A percentile compares a stretch with the other conserved stretches of the same genome.
These are phyloP conservation scores for Herpetospermum pedunculosum DNA, from an alignment of 306 rosid species.

Conservation along the genomic window DNA sequence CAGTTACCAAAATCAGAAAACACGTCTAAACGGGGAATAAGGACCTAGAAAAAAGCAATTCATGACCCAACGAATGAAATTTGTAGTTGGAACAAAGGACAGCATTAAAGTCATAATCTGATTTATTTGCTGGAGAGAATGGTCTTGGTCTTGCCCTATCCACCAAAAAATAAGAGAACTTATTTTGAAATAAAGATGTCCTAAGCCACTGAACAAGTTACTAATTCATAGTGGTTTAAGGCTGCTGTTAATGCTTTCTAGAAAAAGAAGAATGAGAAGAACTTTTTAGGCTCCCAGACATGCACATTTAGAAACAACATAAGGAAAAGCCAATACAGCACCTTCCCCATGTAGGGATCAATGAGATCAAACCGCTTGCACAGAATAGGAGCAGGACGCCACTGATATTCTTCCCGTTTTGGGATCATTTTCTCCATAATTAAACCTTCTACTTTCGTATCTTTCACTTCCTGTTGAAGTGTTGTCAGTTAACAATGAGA, in stretches of 20 bases:
- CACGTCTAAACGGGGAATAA: not conserved
- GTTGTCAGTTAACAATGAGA: constrained; percentile 19
- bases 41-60: not conserved
- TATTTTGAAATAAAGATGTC: not conserved
- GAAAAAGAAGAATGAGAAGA: not conserved
- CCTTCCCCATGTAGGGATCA: constrained; percentile 99
- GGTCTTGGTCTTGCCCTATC: not conserved
- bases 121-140: not conserved
- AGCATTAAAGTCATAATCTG: not conserved
- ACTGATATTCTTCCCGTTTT: constrained; percentile 75
- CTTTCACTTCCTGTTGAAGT: constrained; percentile 52
- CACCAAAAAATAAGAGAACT: not conserved
- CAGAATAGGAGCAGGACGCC: constrained; percentile 87
- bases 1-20: not conserved
- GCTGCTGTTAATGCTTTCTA: not conserved
- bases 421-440: constrained; percentile 44
- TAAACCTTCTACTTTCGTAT: constrained; percentile 34
- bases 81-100: not conserved
- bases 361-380: constrained; percentile 97
- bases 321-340: constrained; percentile 14
- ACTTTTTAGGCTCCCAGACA: constrained; percentile 2
- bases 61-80: not conserved
- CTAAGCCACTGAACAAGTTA: not conserved
- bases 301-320: not conserved
- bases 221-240: not conserved